phyloP scores from a whole-genome alignment of 331 rosid species.

The Prunus yedoensis region DNA sequence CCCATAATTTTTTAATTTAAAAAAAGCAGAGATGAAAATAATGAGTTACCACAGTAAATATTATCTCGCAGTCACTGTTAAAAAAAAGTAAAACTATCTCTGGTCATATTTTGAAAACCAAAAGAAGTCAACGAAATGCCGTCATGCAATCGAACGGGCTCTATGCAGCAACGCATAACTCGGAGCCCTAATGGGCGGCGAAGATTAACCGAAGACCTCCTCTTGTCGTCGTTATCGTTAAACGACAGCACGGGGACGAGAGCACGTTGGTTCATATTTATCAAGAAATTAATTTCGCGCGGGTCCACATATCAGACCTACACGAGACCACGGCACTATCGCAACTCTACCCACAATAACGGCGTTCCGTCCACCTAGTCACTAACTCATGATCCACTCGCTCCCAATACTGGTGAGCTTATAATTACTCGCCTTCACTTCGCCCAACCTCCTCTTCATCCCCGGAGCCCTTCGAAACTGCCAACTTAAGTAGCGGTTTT shows the following conservation, averaged over 20 bases:
- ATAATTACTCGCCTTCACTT: neutral
- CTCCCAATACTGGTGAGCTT: neutral
- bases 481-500: neutral
- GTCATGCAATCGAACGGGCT: slow-evolving; percentile 14
- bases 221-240: neutral
- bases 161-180: neutral
- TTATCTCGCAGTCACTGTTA: too few species aligned
- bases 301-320: slow-evolving; percentile 20
- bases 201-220: neutral
- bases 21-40: too few species aligned
- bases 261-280: neutral
- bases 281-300: neutral
- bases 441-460: neutral
- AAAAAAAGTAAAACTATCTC: too few species aligned
- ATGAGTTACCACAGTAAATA: too few species aligned
- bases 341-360: neutral
- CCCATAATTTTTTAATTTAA: too few species aligned
- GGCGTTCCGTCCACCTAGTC: slow-evolving; percentile 7
- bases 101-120: too few species aligned
- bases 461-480: neutral
- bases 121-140: neutral
- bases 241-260: slow-evolving; percentile 14
- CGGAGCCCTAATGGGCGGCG: neutral
- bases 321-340: slow-evolving; percentile 13
- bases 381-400: neutral